Percentiles rank a stretch among this genome's conserved stretches.
Conservation (phyloP, 768 basidiomycete species). For the Leccinellum rugosiceps region DNA sequence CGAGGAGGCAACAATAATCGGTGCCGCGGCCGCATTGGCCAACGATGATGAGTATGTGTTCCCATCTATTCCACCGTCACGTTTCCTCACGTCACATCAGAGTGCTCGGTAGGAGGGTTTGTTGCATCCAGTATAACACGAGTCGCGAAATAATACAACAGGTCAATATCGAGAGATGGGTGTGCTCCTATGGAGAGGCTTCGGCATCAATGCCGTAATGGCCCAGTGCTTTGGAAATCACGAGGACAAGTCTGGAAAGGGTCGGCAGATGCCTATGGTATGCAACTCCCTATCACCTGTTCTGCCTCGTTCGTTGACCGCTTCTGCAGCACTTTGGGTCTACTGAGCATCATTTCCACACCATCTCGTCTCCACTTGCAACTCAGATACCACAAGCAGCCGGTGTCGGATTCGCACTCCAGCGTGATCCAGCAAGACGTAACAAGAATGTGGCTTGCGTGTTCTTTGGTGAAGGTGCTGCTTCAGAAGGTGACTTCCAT, state of each 20-base stretch:
- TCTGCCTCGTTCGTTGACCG: background rate
- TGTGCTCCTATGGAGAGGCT: constrained; percentile 86
- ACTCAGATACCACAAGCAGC: constrained; percentile 96
- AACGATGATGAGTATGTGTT: constrained; percentile 76
- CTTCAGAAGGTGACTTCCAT: constrained; percentile 94
- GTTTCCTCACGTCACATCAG: constrained; percentile 35
- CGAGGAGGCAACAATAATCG: constrained; percentile 88
- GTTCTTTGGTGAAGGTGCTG: constrained; percentile 93
- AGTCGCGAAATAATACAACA: constrained; percentile 24
- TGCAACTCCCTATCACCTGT: constrained; percentile 12
- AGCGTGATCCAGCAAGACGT: constrained; percentile 66
- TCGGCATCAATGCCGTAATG: constrained; percentile 77
- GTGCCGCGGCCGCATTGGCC: constrained; percentile 83
- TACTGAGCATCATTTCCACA: constrained; percentile 81
- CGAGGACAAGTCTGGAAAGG: constrained; percentile 77
- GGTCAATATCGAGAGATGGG: constrained; percentile 94
- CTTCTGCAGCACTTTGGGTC: constrained; percentile 77
- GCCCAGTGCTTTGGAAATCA: constrained; percentile 88
- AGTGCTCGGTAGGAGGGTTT: constrained; percentile 57
- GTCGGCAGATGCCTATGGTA: constrained; percentile 93
- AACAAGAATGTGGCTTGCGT: constrained; percentile 78
- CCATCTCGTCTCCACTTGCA: constrained; percentile 89
- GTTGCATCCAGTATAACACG: background rate
- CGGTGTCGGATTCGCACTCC: constrained; percentile 87
- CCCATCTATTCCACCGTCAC: background rate